A percentile compares a stretch with the other conserved stretches of the same genome.
Evolutionary conservation across 495 filamentous ascomycete species (phyloP).

Genomic region (Xylaria intraflava): DNA sequence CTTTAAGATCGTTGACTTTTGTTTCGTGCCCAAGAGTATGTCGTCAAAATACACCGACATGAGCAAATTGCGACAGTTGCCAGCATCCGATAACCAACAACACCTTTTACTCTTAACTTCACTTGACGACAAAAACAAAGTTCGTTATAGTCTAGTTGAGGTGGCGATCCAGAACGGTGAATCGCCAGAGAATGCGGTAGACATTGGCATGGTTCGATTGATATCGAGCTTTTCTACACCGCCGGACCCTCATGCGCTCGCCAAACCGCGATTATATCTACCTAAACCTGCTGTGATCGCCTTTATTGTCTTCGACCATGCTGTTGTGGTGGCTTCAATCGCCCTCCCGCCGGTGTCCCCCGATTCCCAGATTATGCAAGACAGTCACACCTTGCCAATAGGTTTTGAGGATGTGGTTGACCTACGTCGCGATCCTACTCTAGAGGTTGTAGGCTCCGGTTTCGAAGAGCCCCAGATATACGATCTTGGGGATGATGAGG

Average conservation of each 20-base stretch:
- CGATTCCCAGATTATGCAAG: constrained; percentile 61
- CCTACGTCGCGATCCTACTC: constrained; percentile 58
- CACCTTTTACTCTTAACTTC: constrained; percentile 39
- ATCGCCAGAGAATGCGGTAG: constrained; percentile 21
- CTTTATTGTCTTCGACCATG: constrained; percentile 73
- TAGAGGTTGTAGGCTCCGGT: constrained; percentile 58
- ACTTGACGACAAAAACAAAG: constrained; percentile 25
- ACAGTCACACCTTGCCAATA: constrained; percentile 49
- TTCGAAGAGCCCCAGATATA: constrained; percentile 45
- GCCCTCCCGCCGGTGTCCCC: constrained; percentile 53
- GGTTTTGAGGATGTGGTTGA: constrained; percentile 80
- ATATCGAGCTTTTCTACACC: constrained; percentile 56
- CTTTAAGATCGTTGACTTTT: constrained; percentile 44
- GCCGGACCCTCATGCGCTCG: constrained; percentile 29
- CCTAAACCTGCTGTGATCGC: constrained; percentile 71
- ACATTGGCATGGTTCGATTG: constrained; percentile 51
- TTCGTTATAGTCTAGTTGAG: constrained; percentile 41
- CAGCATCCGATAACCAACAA: constrained; percentile 37
- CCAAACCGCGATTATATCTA: constrained; percentile 65
- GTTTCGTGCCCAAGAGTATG: constrained; percentile 38
- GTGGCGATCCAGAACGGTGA: constrained; percentile 28
- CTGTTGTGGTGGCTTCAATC: constrained; percentile 69
- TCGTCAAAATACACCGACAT: constrained; percentile 35
- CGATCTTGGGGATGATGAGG: constrained; percentile 34
- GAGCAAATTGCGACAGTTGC: constrained; percentile 35